Base-by-base conservation (phyloP, 2,329 filamentous ascomycete genomes). In the Colletotrichum sp. region DNA sequence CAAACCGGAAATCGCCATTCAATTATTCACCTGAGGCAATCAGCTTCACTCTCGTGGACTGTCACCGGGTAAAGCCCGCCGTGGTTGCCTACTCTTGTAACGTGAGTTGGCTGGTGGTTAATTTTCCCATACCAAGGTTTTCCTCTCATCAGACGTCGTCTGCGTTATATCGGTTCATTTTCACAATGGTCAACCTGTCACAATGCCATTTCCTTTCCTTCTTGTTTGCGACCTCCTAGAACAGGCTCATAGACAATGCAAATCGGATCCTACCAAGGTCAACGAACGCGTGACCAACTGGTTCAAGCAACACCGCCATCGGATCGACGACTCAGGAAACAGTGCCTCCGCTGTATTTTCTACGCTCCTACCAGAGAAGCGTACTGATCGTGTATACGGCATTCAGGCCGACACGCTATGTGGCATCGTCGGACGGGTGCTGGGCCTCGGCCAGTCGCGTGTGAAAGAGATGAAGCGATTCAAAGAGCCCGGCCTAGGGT, bases 381-480 rank as follows among this genome's bases (percentile, higher is more conserved):
- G 95, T 69, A 93, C 92, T 4, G 95, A 98, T 81, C 91, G 95
- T 32, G 94, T 96, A 3, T 98, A 96, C 82, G 90, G 89, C 48
- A 87, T 98, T 2, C 91, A 95, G 80, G 86, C 91, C 8, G 81
- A 85, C 10, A 88, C 86, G 0, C 87, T 98, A 1, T 90, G 93
- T 72, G 91, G 89, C 68, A 90, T 95, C n/a, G 88, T 98, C 18
- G 90, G 89, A 5, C 90, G 92, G 36, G 90, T 75, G 24, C 87
- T 96, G n/a, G 84, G 89, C 6, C 88, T 98, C 28, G 92, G 93
- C 1, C 84, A 86, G 5, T 91, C 90, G 4, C 90, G 95, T 16
- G 87, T 90, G 32, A 84, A 85, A 16, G 89, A 95, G 60, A 87
- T 98, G 13, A 86, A 90, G 39, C 86, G 88, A 78, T 96, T 95